Conservation (phyloP, 148 eudicot species). For the Rheum nobile region DNA sequence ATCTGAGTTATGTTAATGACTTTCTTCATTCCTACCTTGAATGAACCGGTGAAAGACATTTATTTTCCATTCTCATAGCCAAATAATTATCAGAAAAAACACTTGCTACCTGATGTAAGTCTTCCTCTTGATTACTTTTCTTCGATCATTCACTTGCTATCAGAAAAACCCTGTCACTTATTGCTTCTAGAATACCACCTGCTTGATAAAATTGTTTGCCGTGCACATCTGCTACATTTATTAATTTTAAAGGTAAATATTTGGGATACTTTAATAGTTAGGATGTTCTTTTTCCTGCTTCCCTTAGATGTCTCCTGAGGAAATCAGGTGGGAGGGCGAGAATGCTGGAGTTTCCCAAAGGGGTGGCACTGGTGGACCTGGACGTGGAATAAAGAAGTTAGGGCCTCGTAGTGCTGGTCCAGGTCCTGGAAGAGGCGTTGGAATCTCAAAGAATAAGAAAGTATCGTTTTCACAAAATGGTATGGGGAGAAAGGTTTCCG, state of each 20-base stretch:
- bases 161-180: neutral
- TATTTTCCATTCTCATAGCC: neutral
- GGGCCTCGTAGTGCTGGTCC: slow-evolving; percentile 24
- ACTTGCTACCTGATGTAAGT: neutral
- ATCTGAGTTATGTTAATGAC: no score
- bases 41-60: neutral
- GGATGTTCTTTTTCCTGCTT: neutral
- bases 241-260: no score
- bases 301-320: slow-evolving; percentile 34
- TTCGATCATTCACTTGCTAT: neutral
- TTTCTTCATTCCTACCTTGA: neutral
- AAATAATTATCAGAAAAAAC: neutral
- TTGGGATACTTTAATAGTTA: neutral
- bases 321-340: slow-evolving; percentile 44
- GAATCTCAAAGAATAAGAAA: slow-evolving; percentile 26
- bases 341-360: slow-evolving; percentile 28
- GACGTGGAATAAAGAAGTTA: slow-evolving; percentile 34
- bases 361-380: slow-evolving; percentile 29
- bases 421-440: slow-evolving; percentile 43
- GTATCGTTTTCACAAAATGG: slow-evolving; percentile 35
- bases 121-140: neutral
- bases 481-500: slow-evolving; percentile 34
- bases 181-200: neutral
- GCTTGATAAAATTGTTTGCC: neutral
- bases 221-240: neutral